Percentiles rank a stretch among this genome's conserved stretches.
Evolutionary conservation across 208 protist species (phyloP).

Genomic region (Trypanosomatidae sp.): DNA sequence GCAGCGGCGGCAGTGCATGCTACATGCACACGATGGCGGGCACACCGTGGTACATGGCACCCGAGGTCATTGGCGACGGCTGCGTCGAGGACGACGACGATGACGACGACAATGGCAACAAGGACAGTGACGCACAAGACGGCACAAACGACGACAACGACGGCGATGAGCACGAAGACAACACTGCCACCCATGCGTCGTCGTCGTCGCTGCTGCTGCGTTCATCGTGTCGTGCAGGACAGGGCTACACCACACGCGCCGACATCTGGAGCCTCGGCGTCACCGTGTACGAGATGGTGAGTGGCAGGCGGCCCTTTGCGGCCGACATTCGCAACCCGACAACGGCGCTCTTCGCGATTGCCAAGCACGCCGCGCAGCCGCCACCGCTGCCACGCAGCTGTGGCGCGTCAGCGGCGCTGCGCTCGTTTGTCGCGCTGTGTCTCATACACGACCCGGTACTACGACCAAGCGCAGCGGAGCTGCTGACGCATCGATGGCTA

Average conservation of each 20-base stretch:
- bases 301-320: conserved; percentile 56
- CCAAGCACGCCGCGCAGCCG: conserved; percentile 18
- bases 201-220: not conserved
- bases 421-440: conserved; percentile 56
- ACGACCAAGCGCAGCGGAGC: conserved; percentile 38
- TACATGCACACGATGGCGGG: conserved; percentile 71
- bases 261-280: conserved; percentile 83
- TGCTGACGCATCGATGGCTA: conserved; percentile 63
- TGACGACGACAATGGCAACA: not conserved
- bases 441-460: conserved; percentile 52
- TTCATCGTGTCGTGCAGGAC: not conserved
- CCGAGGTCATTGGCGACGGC: conserved; percentile 70
- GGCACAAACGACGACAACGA: not conserved
- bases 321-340: conserved; percentile 32
- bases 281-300: conserved; percentile 79
- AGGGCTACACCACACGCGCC: conserved; percentile 58
- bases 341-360: conserved; percentile 59
- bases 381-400: conserved; percentile 29
- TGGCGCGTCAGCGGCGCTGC: conserved; percentile 25
- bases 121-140: not conserved
- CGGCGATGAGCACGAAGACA: not conserved
- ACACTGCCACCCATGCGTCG: not conserved
- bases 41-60: conserved; percentile 89
- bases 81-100: conserved; percentile 21
- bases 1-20: conserved; percentile 1